Evolutionary conservation across 495 filamentous ascomycete species (phyloP), one percentile per base, ranked within the genome.

Genomic region (Rostrohypoxylon terebratum): DNA sequence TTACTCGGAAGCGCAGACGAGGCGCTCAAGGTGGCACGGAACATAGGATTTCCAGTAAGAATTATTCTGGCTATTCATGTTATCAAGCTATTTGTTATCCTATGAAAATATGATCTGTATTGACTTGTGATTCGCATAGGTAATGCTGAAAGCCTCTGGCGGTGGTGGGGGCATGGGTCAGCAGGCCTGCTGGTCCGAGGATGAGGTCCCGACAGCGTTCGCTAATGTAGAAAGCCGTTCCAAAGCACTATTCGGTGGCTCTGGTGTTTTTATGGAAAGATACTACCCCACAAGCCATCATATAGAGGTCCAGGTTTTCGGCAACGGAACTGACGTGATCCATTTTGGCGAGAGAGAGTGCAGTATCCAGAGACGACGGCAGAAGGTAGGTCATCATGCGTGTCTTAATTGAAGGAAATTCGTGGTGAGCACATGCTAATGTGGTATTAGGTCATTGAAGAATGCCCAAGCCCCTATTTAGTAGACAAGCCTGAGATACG

Each of bases 341-440:
- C 81, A 86, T 69, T 79, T 89, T 8, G 85, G 86, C 66, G 87
- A 89, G 73, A 78, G 87, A 58, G 88, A 90, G 38, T 90, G 88
- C 59, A 87, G 84, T 53, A 83, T 89, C 4, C 87, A 90, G 74
- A 79, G 88, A 18, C 81, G 88, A 23, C 85, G 83, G 59, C 71
- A 73, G 16, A 69, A 73, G 48, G 65, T 73, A 61, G 3, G 7
- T 16, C 9, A 21, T 4, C 20, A 4, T 14, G 21, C 8, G 6
- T 1, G 0, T 55, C n/a, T 18, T 47, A 16, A 11, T 38, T 0
- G 20, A 4, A 16, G 34, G 18, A 16, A 10, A 5, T 9, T 11
- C 28, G 83, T 86, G 16, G 83, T 87, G 34, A 84, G 84, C 44
- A 31, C 20, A 60, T 18, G 18, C 13, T 25, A 16, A 25, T 5